Percentiles rank a stretch among this genome's conserved stretches.
These are phyloP conservation scores for Podaxis carcinomalis DNA, from an alignment of 768 basidiomycete species.

Conservation along the genomic window DNA sequence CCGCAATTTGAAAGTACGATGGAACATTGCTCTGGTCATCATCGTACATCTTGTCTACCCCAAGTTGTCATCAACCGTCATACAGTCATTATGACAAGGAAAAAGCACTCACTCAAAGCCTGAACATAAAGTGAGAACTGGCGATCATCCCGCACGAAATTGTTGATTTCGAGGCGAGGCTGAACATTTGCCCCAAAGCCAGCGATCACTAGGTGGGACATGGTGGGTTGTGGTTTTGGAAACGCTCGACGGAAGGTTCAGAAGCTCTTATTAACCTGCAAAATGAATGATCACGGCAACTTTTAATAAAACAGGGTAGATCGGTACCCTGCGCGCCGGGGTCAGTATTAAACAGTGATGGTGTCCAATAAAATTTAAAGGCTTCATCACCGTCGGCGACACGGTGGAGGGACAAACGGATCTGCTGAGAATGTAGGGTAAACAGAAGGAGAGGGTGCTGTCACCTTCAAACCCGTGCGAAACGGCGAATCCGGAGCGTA, in stretches of 20 bases:
- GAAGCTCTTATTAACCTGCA: background rate
- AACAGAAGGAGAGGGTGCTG: too few relatives aligned
- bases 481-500: too few relatives aligned
- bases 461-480: too few relatives aligned
- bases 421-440: too few relatives aligned
- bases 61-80: background rate
- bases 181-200: constrained; percentile 23
- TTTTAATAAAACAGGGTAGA: too few relatives aligned
- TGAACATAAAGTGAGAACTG: constrained; percentile 50
- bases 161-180: constrained; percentile 40
- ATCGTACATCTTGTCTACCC: constrained; percentile 26
- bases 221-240: background rate
- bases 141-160: constrained; percentile 36
- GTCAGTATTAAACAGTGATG: too few relatives aligned
- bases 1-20: constrained; percentile 43
- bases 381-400: too few relatives aligned
- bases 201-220: constrained; percentile 22
- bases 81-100: background rate
- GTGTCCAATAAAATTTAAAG: too few relatives aligned
- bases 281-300: too few relatives aligned
- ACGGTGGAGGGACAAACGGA: too few relatives aligned
- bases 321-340: too few relatives aligned
- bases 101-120: constrained; percentile 35
- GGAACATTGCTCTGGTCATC: constrained; percentile 24
- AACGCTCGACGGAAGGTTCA: background rate